Percentiles rank a stretch among this genome's conserved stretches.
Evolutionary conservation across 371 early-diverging fungal genomes (phyloP).

Genomic region (Umbelopsis sp.): DNA sequence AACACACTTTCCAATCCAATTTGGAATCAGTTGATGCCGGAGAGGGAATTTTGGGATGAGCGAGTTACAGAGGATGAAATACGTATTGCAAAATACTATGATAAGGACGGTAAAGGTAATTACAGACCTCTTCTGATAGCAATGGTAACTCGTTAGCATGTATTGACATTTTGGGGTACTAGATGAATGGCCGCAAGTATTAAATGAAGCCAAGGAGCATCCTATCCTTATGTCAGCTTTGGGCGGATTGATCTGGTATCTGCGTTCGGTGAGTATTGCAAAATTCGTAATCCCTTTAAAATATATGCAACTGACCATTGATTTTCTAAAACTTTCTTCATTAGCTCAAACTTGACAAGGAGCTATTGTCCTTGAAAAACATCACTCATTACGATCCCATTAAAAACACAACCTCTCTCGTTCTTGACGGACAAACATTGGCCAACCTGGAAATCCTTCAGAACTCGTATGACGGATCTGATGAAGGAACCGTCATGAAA

Average conservation of each 20-base stretch:
- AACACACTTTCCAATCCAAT: conserved; percentile 60
- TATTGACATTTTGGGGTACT: neutral
- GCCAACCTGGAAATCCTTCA: conserved; percentile 94
- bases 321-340: too few species aligned
- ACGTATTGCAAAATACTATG: conserved; percentile 69
- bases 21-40: conserved; percentile 76
- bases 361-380: conserved; percentile 84
- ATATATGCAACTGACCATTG: neutral
- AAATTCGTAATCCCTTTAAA: neutral
- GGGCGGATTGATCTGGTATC: conserved; percentile 82
- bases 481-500: conserved; percentile 85
- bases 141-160: neutral
- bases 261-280: conserved; percentile 60
- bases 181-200: conserved; percentile 50
- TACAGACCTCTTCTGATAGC: neutral
- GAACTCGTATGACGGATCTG: conserved; percentile 78
- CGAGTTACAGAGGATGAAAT: conserved; percentile 73
- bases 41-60: conserved; percentile 86
- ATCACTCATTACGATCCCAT: conserved; percentile 83
- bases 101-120: conserved; percentile 22
- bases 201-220: conserved; percentile 36
- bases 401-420: conserved; percentile 63
- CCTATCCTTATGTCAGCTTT: conserved; percentile 66
- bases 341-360: conserved; percentile 81
- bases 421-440: conserved; percentile 95